Percentiles rank a stretch among this genome's conserved stretches.
Conservation (phyloP, 2,329 filamentous ascomycete genomes). For the Canariomyces notabilis region DNA sequence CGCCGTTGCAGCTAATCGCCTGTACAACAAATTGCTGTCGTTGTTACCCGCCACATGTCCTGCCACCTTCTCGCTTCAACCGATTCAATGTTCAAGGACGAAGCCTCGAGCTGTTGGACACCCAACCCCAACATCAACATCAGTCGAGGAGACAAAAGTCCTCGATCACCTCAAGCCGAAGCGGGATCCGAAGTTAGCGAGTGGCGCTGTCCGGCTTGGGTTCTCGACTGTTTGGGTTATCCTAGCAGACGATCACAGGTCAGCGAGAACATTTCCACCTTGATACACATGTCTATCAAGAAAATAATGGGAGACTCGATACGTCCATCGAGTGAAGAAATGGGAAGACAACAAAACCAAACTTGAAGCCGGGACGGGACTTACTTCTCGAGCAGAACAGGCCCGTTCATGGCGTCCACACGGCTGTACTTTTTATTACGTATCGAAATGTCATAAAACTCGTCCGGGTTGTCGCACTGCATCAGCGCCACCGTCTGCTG, state of each 20-base stretch:
- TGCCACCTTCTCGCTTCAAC: no score
- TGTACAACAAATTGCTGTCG: no score
- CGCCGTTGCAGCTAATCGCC: no score
- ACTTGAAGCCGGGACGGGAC: no score
- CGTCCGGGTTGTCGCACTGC: constrained; percentile 84
- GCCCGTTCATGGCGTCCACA: constrained; percentile 87
- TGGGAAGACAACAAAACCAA: neutral
- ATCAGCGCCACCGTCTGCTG: constrained; percentile 89
- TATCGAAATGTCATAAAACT: constrained; percentile 89
- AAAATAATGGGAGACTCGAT: no score
- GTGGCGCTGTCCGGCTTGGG: constrained; percentile 57
- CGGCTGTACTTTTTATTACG: constrained; percentile 90
- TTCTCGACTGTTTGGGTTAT: constrained; percentile 60
- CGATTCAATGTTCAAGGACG: no score
- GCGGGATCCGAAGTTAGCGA: constrained; percentile 66
- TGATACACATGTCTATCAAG: no score
- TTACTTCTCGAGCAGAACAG: constrained; percentile 86
- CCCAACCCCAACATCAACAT: no score
- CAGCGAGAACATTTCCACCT: neutral
- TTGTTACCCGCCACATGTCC: no score
- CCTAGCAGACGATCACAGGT: constrained; percentile 4
- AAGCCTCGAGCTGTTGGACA: no score
- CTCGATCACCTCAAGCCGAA: constrained; percentile 62
- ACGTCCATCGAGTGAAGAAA: no score
- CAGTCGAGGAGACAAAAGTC: no score